Conservation (phyloP, 1,139 yeast species). For the Saccharomyces hybrid region DNA sequence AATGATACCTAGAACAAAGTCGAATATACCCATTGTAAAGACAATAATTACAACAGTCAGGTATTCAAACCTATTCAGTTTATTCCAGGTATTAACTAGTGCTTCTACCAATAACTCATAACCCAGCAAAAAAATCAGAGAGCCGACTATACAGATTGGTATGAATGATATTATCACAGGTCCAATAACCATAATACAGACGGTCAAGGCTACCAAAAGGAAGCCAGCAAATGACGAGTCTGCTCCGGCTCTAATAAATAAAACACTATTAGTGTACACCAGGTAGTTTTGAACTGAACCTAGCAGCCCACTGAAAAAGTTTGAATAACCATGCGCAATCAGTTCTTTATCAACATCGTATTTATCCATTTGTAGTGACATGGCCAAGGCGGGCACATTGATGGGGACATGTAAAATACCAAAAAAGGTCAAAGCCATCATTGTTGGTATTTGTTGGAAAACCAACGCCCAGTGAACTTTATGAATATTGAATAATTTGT, state of each 20-base stretch:
- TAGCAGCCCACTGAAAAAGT: slow-evolving; percentile 68
- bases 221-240: slow-evolving; percentile 83
- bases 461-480: slow-evolving; percentile 69
- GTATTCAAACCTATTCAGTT: slow-evolving; percentile 70
- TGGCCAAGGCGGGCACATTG: slow-evolving; percentile 94
- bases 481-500: slow-evolving; percentile 58
- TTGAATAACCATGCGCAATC: slow-evolving; percentile 93
- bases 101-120: slow-evolving; percentile 86
- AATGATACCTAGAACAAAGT: slow-evolving; percentile 50
- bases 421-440: slow-evolving; percentile 91
- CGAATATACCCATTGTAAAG: slow-evolving; percentile 89
- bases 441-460: slow-evolving; percentile 69
- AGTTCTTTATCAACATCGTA: slow-evolving; percentile 88
- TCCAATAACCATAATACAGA: slow-evolving; percentile 73
- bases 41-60: slow-evolving; percentile 77
- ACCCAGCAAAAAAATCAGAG: slow-evolving; percentile 81
- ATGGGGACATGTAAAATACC: slow-evolving; percentile 95
- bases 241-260: slow-evolving; percentile 91
- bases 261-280: slow-evolving; percentile 87
- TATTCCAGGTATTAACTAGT: slow-evolving; percentile 75
- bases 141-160: slow-evolving; percentile 92
- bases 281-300: slow-evolving; percentile 92
- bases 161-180: slow-evolving; percentile 90
- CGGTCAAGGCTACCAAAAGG: slow-evolving; percentile 74
- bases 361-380: slow-evolving; percentile 72